Conservation (phyloP, 768 basidiomycete species). For the Cystobasidium onofrii region DNA sequence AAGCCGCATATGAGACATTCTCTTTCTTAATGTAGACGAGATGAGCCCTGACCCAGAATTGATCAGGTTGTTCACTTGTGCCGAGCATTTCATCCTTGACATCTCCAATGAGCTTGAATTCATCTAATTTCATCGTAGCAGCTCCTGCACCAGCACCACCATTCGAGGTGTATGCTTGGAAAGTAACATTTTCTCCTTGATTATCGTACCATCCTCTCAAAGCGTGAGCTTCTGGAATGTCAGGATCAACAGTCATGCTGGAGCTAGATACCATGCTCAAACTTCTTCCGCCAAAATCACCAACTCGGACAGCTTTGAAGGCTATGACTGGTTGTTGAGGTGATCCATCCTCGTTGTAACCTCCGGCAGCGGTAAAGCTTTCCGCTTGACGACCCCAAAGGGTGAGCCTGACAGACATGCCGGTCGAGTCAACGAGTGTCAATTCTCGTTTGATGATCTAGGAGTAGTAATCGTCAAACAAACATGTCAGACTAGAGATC, state of each 20-base stretch:
- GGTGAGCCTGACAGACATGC: constrained; percentile 70
- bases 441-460: constrained; percentile 85
- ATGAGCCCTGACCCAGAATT: constrained; percentile 71
- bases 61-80: constrained; percentile 59
- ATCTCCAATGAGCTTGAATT: constrained; percentile 64
- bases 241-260: constrained; percentile 75
- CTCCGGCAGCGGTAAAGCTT: constrained; percentile 52
- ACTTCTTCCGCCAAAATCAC: constrained; percentile 80
- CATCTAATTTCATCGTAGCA: constrained; percentile 59
- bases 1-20: constrained; percentile 79
- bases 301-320: constrained; percentile 86
- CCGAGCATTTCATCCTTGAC: constrained; percentile 68
- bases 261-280: constrained; percentile 75
- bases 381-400: constrained; percentile 96
- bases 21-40: constrained; percentile 72
- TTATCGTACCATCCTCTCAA: constrained; percentile 82
- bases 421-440: constrained; percentile 73
- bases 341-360: constrained; percentile 39
- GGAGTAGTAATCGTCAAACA: no score
- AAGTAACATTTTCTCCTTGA: constrained; percentile 56
- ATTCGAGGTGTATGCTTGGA: constrained; percentile 61
- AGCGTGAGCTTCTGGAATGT: constrained; percentile 76
- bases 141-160: constrained; percentile 46
- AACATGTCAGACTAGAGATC: no score
- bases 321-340: constrained; percentile 66